Evolutionary conservation across 176 grass and related monocot genomes (phyloP), one percentile per base, ranked within the genome.

Genomic region (Ananas comosus): DNA sequence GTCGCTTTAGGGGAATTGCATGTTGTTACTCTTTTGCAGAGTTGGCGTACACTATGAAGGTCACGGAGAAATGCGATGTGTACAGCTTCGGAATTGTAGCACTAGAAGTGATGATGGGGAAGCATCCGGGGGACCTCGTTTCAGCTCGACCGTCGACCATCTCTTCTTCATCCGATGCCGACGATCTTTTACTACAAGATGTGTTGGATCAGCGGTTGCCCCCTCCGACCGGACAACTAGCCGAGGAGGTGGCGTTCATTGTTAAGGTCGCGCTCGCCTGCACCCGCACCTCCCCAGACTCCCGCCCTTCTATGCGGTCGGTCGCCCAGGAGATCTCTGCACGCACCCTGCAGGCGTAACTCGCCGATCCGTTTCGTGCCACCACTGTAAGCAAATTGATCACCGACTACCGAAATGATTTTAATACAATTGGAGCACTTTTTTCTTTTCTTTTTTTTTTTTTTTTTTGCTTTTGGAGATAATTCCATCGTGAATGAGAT

Each of bases 51-150:
- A 96, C 91, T 49, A 66, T 86, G 90, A 76, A 56, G 75, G 83
- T 89, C 12, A 91, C 91, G 4, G 91, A 96, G 58, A 96, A 86
- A 77, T 96, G 91, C 5, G 91, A 96, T 51, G 85, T 88, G 4
- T 96, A 96, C 21, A 96, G 91, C 72, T 96, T 96, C 28, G 91
- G 87, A 3, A 73, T 91, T 7, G 82, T 91, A 64, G 75, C 83
- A n/a, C 27, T 90, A 53, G 91, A 95, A 78, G 78, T 87, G 23
- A 66, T 94, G 65, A 89, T 84, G 75, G 91, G 86, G 21, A 89
- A 68, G 80, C 74, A 87, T 66, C 90, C 90, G 0, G 70, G 84
- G 21, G 79, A 53, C 23, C 70, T 96, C 27, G 51, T 90, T 11
- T 73, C 72, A 21, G 67, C 72, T 0, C 53, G 86, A 56, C 53